Evolutionary conservation across 345 rosid species (phyloP), one percentile per base, ranked within the genome.

Genomic region (Noccaea caerulescens): DNA sequence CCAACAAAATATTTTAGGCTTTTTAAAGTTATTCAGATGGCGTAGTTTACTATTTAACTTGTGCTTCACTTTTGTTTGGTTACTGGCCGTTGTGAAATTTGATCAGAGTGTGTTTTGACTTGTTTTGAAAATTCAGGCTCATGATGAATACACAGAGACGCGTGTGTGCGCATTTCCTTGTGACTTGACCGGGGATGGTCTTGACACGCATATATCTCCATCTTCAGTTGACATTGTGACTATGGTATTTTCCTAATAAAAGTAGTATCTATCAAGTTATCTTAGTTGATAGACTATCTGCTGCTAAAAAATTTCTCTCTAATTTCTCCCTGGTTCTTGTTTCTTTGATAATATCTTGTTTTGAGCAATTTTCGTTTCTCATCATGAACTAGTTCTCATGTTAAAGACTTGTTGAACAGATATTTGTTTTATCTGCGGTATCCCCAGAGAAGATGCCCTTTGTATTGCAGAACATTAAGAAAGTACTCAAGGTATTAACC

Each of bases 361-460:
- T 52, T 52, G 46, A 68, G 71, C 34, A 52, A 52, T 72, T 34
- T 42, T 39, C 12, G 0, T 13, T 52, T 51, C 18, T 41, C n/a
- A 34, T 44, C 46, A 52, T 58, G 59, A 41, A 49, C 14, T 59
- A 9, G 33, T 8, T 73, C 68, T 44, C 52, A 51, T 20, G 42
- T 73, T 72, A 76, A 55, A 72, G 52, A 85, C 88, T 41, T 82
- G 81, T 82, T 81, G 84, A 87, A 86, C 84, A 93, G 96, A 89
- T 91, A 72, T 93, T 93, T 81, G 84, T 91, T 44, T 84, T 91
- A 78, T 89, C 97, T 80, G 97, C 97, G 77, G 90, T 91, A 66
- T 89, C 95, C 12, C 97, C 97, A 34, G 97, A 91, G 82, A 89
- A 87, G 84, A 91, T 93, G 98, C 81, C 90, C 64, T 66, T 81